A percentile compares a stretch with the other conserved stretches of the same genome.
phyloP scores from a whole-genome alignment of 208 protist genomes.

The Leishmania major region DNA sequence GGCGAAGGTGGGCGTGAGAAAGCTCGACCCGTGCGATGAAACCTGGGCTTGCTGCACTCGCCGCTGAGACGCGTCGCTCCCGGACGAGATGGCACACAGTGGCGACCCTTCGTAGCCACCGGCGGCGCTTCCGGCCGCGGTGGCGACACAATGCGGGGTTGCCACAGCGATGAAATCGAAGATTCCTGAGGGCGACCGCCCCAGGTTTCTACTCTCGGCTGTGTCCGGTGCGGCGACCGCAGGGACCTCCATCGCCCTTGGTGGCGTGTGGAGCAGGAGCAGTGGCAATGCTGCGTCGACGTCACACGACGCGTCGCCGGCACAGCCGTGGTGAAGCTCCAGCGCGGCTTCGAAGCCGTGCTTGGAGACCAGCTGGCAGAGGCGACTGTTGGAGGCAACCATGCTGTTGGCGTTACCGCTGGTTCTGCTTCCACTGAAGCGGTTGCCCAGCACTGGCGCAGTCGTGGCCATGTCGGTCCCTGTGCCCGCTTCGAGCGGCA shows the following conservation, averaged over 20 bases:
- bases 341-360: not conserved
- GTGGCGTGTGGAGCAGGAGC: not conserved
- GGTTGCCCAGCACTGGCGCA: not conserved
- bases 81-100: not conserved
- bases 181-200: not conserved
- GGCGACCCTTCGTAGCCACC: not conserved
- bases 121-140: not conserved
- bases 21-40: conserved; percentile 12
- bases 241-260: not conserved
- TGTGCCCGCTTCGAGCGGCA: not conserved
- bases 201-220: not conserved
- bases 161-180: not conserved
- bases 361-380: not conserved
- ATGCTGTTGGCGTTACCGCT: not conserved
- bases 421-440: not conserved
- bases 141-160: not conserved
- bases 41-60: not conserved
- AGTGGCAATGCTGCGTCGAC: not conserved
- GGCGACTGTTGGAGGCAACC: not conserved
- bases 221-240: not conserved
- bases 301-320: not conserved
- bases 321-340: not conserved
- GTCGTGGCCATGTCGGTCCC: not conserved
- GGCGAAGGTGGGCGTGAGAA: conserved; percentile 11
- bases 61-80: not conserved